Percentiles rank a stretch among this genome's conserved stretches.
Conservation (phyloP, 305 asterid species). For the Rubia peregrina region DNA sequence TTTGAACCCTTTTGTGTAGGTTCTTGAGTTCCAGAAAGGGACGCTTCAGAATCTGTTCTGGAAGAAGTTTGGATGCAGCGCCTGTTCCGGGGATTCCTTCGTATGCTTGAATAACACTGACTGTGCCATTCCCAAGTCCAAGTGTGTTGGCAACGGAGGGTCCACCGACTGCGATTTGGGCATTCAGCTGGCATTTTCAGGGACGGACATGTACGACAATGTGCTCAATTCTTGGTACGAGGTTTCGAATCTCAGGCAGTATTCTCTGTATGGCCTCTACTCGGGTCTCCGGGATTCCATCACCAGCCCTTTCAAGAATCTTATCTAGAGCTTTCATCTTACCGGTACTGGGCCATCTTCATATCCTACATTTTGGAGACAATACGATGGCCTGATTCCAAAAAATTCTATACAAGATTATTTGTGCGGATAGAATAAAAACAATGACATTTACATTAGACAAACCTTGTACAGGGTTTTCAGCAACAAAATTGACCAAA, state of each 20-base stretch:
- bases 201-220: constrained; percentile 57
- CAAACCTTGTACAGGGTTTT: neutral
- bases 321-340: constrained; percentile 28
- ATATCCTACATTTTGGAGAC: neutral
- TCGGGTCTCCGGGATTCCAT: constrained; percentile 37
- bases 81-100: constrained; percentile 33
- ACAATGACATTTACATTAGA: neutral
- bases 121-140: constrained; percentile 53
- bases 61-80: constrained; percentile 68
- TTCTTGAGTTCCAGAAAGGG: constrained; percentile 82
- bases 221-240: constrained; percentile 88
- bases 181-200: constrained; percentile 73
- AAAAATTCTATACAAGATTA: neutral
- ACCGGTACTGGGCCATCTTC: neutral
- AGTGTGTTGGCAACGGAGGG: constrained; percentile 55
- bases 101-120: constrained; percentile 73
- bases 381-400: neutral
- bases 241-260: constrained; percentile 67
- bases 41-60: constrained; percentile 64
- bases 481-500: neutral
- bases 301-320: constrained; percentile 33
- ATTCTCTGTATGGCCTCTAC: constrained; percentile 60
- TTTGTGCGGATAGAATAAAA: neutral
- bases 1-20: constrained; percentile 26
- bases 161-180: constrained; percentile 48